Conservation (phyloP, 441 rosid species). For the Brassica hybrid region DNA sequence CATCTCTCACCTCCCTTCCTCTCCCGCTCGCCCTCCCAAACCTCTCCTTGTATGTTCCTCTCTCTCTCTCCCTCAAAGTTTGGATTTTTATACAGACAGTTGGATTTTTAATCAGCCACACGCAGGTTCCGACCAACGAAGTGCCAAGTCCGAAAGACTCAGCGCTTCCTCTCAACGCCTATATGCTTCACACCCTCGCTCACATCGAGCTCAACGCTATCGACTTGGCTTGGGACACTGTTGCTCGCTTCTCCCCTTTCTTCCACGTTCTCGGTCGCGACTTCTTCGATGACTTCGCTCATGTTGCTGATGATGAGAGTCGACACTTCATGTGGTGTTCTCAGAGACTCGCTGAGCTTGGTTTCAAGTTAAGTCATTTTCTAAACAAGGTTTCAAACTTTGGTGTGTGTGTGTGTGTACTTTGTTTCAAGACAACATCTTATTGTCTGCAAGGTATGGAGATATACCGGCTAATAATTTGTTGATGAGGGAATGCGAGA, state of each 20-base stretch:
- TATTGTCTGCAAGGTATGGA: constrained; percentile 59
- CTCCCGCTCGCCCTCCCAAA: constrained; percentile 62
- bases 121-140: constrained; percentile 78
- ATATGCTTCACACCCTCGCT: constrained; percentile 87
- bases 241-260: constrained; percentile 85
- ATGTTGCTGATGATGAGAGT: constrained; percentile 96
- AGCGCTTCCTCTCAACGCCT: constrained; percentile 82
- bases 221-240: constrained; percentile 98
- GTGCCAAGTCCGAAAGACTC: constrained; percentile 77
- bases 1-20: constrained; percentile 52
- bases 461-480: constrained; percentile 94
- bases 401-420: not conserved
- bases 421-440: constrained; percentile 16
- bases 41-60: constrained; percentile 54
- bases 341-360: constrained; percentile 87
- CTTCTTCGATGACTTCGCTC: constrained; percentile 91
- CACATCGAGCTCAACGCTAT: constrained; percentile 96
- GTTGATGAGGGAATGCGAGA: constrained; percentile 90
- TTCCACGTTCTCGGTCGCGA: constrained; percentile 58
- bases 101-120: not conserved
- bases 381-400: constrained; percentile 5
- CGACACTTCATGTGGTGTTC: constrained; percentile 97
- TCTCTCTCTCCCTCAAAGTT: not conserved
- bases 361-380: constrained; percentile 60
- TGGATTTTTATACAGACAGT: not conserved